A percentile compares a stretch with the other conserved stretches of the same genome.
Evolutionary conservation across 1,284 basidiomycete genomes (phyloP).

Genomic region (Veloporphyrellus conicus): DNA sequence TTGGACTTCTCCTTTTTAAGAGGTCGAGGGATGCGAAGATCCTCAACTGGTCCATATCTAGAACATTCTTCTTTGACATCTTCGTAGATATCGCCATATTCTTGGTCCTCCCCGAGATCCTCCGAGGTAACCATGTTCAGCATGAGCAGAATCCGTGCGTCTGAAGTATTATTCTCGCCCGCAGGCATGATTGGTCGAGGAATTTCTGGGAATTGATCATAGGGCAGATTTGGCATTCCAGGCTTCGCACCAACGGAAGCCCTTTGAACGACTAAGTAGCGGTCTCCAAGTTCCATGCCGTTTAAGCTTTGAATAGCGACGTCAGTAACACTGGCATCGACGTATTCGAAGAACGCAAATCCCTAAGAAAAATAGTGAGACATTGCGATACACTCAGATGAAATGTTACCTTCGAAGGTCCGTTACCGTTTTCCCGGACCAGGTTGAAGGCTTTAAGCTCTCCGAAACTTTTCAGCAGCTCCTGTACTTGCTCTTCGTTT

Average conservation of each 20-base stretch:
- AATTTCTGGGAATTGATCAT: constrained; percentile 71
- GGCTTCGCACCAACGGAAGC: constrained; percentile 89
- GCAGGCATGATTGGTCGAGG: constrained; percentile 82
- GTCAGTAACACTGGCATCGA: constrained; percentile 85
- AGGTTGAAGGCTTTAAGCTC: constrained; percentile 97
- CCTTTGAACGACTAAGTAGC: constrained; percentile 93
- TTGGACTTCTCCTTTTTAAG: constrained; percentile 79
- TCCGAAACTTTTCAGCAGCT: constrained; percentile 94
- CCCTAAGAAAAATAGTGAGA: constrained; percentile 52
- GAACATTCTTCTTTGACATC: constrained; percentile 92
- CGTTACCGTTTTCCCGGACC: constrained; percentile 88
- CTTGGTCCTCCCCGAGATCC: constrained; percentile 86
- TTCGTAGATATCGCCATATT: constrained; percentile 91
- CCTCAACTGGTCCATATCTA: constrained; percentile 79
- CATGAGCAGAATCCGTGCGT: constrained; percentile 88
- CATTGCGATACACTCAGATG: background rate
- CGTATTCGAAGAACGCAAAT: constrained; percentile 99
- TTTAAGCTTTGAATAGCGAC: constrained; percentile 95
- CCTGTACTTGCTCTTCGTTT: constrained; percentile 96
- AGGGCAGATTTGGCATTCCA: constrained; percentile 60
- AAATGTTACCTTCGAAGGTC: constrained; percentile 73
- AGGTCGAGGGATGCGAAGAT: constrained; percentile 86
- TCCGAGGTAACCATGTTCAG: constrained; percentile 98
- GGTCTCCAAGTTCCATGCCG: constrained; percentile 96
- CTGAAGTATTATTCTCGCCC: constrained; percentile 53